phyloP scores from a whole-genome alignment of 306 rosid genomes.

The Acacia melanoxylon region DNA sequence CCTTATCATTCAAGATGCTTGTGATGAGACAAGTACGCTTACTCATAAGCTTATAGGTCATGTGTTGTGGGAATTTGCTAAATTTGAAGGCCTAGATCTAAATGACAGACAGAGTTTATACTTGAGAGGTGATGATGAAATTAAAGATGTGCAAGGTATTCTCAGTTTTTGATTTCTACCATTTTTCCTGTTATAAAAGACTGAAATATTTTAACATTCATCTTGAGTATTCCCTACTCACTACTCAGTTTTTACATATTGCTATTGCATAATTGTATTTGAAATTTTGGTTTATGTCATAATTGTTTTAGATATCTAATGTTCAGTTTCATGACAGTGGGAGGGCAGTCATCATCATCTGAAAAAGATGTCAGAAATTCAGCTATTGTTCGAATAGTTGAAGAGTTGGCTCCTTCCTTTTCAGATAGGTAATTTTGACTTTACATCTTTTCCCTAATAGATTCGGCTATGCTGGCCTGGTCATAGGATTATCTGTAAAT shows the following conservation, averaged over 20 bases:
- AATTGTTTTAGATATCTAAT: background rate
- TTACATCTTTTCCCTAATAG: background rate
- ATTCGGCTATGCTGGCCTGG: background rate
- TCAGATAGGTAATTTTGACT: conserved; percentile 58
- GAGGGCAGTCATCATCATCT: conserved; percentile 32
- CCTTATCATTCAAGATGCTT: conserved; percentile 65
- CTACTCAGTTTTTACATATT: background rate
- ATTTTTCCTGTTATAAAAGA: conserved; percentile 6
- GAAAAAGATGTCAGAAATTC: conserved; percentile 27
- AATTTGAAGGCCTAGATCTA: conserved; percentile 45
- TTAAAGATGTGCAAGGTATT: conserved; percentile 58
- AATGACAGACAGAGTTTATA: conserved; percentile 39
- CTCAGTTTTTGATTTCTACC: conserved; percentile 10
- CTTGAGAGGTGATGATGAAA: conserved; percentile 38
- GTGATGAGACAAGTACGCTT: conserved; percentile 76
- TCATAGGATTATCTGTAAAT: background rate
- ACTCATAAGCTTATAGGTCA: conserved; percentile 67
- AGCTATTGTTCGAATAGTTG: conserved; percentile 41
- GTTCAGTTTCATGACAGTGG: conserved; percentile 34
- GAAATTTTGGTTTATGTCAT: background rate
- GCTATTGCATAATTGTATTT: background rate
- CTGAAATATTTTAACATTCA: background rate
- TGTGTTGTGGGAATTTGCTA: conserved; percentile 56
- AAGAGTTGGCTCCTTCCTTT: conserved; percentile 56
- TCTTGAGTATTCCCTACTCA: background rate